phyloP scores from a whole-genome alignment of 2,329 filamentous ascomycete genomes.

The Aspergillus sp. region DNA sequence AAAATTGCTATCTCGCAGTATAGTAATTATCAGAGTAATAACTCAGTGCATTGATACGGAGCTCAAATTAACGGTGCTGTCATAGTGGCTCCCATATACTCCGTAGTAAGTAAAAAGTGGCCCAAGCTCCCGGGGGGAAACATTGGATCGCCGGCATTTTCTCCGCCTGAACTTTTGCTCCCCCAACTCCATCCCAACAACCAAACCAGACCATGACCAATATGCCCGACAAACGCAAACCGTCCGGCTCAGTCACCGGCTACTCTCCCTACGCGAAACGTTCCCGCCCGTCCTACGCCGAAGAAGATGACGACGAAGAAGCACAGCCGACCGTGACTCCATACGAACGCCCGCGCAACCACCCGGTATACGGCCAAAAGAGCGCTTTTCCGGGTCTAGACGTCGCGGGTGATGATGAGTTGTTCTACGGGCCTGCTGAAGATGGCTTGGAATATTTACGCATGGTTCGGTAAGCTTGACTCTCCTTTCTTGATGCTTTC shows the following conservation, averaged over 20 bases:
- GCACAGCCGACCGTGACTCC: constrained; percentile 17
- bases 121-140: constrained; percentile 26
- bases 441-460: constrained; percentile 71
- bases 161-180: constrained; percentile 10
- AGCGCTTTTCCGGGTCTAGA: constrained; percentile 69
- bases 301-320: constrained; percentile 32
- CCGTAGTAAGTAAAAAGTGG: constrained; percentile 12
- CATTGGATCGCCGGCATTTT: constrained; percentile 10
- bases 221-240: constrained; percentile 40
- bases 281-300: constrained; percentile 30
- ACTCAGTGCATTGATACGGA: too few species aligned
- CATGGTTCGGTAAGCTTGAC: constrained; percentile 65
- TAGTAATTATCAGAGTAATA: too few species aligned
- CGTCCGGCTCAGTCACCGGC: constrained; percentile 18
- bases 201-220: constrained; percentile 13
- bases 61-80: too few species aligned
- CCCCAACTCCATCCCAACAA: not conserved
- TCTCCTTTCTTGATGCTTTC: constrained; percentile 18
- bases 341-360: constrained; percentile 49
- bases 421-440: constrained; percentile 67
- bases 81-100: too few species aligned
- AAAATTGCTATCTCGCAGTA: too few species aligned
- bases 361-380: constrained; percentile 70
- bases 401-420: constrained; percentile 51
- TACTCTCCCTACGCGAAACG: constrained; percentile 32